A percentile compares a stretch with the other conserved stretches of the same genome.
Conservation (phyloP, 1,284 basidiomycete genomes). For the Ganoderma sinense region DNA sequence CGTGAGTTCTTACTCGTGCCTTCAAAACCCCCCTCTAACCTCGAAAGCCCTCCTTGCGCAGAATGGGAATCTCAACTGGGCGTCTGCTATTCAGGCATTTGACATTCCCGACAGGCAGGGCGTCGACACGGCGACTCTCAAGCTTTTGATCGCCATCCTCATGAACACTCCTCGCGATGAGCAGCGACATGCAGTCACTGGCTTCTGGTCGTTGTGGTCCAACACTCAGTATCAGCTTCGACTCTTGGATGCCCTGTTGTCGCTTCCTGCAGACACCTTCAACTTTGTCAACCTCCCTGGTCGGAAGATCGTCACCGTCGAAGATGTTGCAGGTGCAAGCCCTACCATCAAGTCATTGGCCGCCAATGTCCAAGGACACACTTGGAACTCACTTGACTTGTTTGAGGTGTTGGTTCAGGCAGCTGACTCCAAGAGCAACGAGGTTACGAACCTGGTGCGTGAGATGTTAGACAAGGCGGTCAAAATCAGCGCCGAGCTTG, state of each 20-base stretch:
- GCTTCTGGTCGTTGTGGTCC: conserved; percentile 86
- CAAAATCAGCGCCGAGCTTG: conserved; percentile 92
- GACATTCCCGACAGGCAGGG: conserved; percentile 81
- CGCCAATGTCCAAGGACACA: conserved; percentile 86
- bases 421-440: conserved; percentile 73
- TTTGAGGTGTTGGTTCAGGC: conserved; percentile 88
- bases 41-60: conserved; percentile 33
- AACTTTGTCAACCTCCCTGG: conserved; percentile 89
- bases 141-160: conserved; percentile 82
- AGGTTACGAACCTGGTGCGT: conserved; percentile 78
- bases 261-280: conserved; percentile 89
- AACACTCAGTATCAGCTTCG: conserved; percentile 89
- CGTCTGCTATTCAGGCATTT: conserved; percentile 79
- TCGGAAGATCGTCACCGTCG: conserved; percentile 82
- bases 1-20: conserved; percentile 51
- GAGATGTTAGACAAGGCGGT: conserved; percentile 94
- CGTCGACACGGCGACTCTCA: conserved; percentile 84
- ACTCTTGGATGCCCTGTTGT: conserved; percentile 88
- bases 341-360: conserved; percentile 89
- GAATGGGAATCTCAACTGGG: conserved; percentile 78
- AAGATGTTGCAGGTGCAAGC: conserved; percentile 84
- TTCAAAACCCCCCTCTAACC: neutral
- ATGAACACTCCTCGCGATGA: conserved; percentile 75
- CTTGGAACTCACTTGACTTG: conserved; percentile 95
- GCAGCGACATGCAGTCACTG: conserved; percentile 78